Percentiles rank a stretch among this genome's conserved stretches.
Conservation (phyloP, 129 eudicot genomes). For the Glebionis coronaria region DNA sequence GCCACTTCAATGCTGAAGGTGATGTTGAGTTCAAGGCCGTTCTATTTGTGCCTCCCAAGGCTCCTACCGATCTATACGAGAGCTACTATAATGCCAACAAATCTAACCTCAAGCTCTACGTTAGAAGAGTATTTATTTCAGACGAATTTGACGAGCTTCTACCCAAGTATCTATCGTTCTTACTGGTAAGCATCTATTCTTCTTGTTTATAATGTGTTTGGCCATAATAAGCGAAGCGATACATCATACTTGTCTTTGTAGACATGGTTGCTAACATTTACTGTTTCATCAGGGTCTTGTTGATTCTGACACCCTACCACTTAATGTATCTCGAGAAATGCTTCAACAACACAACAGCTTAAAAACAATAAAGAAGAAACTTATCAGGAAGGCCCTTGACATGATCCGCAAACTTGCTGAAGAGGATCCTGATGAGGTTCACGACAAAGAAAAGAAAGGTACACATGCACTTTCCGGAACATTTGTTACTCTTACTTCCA, state of each 20-base stretch:
- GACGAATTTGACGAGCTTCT: conserved; percentile 94
- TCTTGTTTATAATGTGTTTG: conserved; percentile 58
- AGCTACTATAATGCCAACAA: conserved; percentile 83
- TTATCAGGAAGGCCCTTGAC: conserved; percentile 95
- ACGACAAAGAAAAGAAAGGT: conserved; percentile 73
- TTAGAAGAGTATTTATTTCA: conserved; percentile 93
- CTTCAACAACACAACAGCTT: conserved; percentile 95
- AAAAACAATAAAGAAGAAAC: conserved; percentile 95
- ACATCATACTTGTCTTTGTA: neutral
- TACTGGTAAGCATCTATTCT: conserved; percentile 87
- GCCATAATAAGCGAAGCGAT: neutral
- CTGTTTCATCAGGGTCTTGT: conserved; percentile 73
- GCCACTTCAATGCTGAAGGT: conserved; percentile 96
- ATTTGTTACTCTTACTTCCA: too few species aligned
- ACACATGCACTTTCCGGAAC: neutral
- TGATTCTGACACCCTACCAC: conserved; percentile 93
- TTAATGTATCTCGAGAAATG: conserved; percentile 98
- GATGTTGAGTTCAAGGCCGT: conserved; percentile 99
- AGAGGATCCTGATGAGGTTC: conserved; percentile 91
- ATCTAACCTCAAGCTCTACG: conserved; percentile 86
- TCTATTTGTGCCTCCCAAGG: conserved; percentile 93
- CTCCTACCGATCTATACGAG: conserved; percentile 93
- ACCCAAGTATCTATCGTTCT: conserved; percentile 89
- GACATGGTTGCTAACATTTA: conserved; percentile 18
- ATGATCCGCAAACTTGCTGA: conserved; percentile 97